Evolutionary conservation across 192 early-diverging fungal genomes (phyloP), one percentile per base, ranked within the genome.

Genomic region (Mortierella hygrophila): DNA sequence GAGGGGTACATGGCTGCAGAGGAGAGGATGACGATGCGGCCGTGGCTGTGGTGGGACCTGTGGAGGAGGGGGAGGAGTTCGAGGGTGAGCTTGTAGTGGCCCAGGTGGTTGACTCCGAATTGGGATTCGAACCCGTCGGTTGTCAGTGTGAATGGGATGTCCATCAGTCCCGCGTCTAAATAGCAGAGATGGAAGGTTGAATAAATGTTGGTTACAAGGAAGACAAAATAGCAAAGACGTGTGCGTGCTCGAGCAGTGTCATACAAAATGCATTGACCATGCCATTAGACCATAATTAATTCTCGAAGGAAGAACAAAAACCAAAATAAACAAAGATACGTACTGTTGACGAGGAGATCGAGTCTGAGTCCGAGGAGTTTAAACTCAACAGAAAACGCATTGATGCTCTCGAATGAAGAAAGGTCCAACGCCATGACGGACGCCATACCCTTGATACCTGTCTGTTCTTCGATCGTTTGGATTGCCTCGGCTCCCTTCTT

Each of bases 261-360:
- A 52, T 74, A 70, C 41, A 35, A 70, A 40, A 23, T 47, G 71
- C 71, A 72, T 26, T 41, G 55, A 26, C 55, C 55, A 57, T 26
- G n/a, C 55, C 3, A 57, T 10, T 9, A 70, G 29, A 40, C 40
- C 35, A 3, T 29, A 57, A 57, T 26, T 57, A 57, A 26, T 7
- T 26, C 55, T 57, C n/a, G 55, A 6, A 57, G 10, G 10, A 71
- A 41, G 6, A 20, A 40, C 15, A 9, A 47, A n/a, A 49, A 18
- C 18, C 15, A 10, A 9, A 32, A n/a, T 21, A 35, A 18, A 37
- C 4, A 40, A 52, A 23, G 13, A 38, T 73, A 52, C 74, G 74
- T 75, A 75, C 74, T 75, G 55, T 75, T 75, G 55, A 75, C 35
- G 40, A 75, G 74, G 55, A 75, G 54, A 60, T 75, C 74, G 13